Evolutionary conservation across 108 stramenopile species (phyloP).

Genomic region (Parmales sp.): DNA sequence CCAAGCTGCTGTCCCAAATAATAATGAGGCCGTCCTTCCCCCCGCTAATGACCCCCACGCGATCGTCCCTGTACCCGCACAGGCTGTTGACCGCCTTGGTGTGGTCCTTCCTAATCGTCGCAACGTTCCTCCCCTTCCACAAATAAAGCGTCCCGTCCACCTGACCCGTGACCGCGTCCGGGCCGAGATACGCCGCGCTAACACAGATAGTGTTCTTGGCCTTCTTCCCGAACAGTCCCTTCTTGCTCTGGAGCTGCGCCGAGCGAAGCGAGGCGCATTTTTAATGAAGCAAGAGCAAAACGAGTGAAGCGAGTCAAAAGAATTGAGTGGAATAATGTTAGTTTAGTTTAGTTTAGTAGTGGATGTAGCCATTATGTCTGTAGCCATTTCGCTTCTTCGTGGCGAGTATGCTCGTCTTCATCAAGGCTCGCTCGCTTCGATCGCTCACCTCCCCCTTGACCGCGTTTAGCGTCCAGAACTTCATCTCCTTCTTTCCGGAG

Average conservation of each 20-base stretch:
- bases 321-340: too few relatives aligned
- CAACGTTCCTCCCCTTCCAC: conserved; percentile 22
- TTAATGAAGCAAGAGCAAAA: too few relatives aligned
- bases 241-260: too few relatives aligned
- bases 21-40: conserved; percentile 12
- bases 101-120: neutral
- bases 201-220: conserved; percentile 7
- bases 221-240: conserved; percentile 19
- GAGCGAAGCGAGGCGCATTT: too few relatives aligned
- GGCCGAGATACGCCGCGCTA: conserved; percentile 10
- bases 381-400: too few relatives aligned
- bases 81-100: neutral
- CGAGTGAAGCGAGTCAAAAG: too few relatives aligned
- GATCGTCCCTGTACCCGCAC: neutral
- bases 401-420: too few relatives aligned
- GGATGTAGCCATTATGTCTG: too few relatives aligned
- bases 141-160: conserved; percentile 17
- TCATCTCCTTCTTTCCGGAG: conserved; percentile 17
- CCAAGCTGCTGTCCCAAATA: neutral
- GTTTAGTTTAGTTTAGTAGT: too few relatives aligned
- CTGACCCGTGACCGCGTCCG: conserved; percentile 19
- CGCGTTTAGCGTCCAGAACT: conserved; percentile 13
- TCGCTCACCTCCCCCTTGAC: conserved; percentile 14
- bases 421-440: too few relatives aligned
- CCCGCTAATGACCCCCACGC: conserved; percentile 12